These are phyloP conservation scores for Saccharomycopsis fermentans DNA, from an alignment of 805 yeast species.

Conservation along the genomic window DNA sequence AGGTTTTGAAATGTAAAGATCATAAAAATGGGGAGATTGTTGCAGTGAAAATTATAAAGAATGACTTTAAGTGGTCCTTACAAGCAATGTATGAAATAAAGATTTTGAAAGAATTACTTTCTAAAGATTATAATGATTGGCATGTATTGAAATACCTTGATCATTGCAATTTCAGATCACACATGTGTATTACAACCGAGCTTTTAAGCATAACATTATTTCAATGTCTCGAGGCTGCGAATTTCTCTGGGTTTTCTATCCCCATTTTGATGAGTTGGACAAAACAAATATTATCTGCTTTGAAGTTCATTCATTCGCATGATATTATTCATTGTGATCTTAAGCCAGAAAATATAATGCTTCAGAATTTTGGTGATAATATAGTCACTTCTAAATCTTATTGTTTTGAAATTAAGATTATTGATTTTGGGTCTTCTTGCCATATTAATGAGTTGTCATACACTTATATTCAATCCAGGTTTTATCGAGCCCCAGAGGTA, in stretches of 20 bases:
- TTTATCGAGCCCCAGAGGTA: constrained; percentile 74
- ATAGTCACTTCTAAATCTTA: neutral
- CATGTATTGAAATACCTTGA: constrained; percentile 45
- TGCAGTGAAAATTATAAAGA: constrained; percentile 72
- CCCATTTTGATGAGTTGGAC: constrained; percentile 36
- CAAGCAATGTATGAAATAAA: constrained; percentile 75
- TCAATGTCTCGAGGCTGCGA: constrained; percentile 42
- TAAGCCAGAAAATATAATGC: constrained; percentile 77
- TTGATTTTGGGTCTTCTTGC: constrained; percentile 74
- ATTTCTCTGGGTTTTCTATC: constrained; percentile 40
- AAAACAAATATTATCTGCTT: constrained; percentile 46
- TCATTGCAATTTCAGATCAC: constrained; percentile 73
- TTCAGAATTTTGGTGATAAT: constrained; percentile 30
- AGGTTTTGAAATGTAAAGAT: constrained; percentile 60
- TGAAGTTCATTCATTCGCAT: constrained; percentile 46
- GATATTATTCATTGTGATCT: constrained; percentile 73
- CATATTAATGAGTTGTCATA: constrained; percentile 54
- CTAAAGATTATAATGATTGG: neutral
- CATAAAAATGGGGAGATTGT: constrained; percentile 46
- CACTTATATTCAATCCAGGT: constrained; percentile 76
- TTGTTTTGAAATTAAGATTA: constrained; percentile 47
- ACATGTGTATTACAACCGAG: constrained; percentile 74
- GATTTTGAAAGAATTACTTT: constrained; percentile 41
- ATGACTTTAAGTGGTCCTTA: constrained; percentile 59
- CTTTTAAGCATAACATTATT: constrained; percentile 56